Base-by-base conservation (phyloP, 2,329 filamentous ascomycete species). In the Penicillium sp. region DNA sequence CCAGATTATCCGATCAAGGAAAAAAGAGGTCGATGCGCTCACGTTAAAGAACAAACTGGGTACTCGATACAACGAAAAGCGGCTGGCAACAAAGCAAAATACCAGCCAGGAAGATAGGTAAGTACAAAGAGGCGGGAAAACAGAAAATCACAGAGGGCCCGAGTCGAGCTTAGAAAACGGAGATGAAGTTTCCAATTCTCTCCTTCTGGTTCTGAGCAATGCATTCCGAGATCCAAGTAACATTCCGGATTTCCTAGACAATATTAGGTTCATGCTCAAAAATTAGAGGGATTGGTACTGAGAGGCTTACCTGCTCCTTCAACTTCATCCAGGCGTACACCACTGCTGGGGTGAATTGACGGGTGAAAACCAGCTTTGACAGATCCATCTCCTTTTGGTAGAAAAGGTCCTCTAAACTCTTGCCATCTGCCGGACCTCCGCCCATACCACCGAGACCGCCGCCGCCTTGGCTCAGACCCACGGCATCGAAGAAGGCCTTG, bases 161-260 rank as follows among this genome's bases (percentile, higher is more conserved):
- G 21, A 16, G 39, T 23, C 19, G 39, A 52, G 59, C 50, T 84
- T 78, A 96, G 78, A 99, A 96, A 61, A 97, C 94, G 78, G 92
- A 96, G 75, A 99, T 99, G 78, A 96, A 99, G 79, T 97, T 99
- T 68, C 91, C 90, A 74, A 99, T 97, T 73, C 94, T 87, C 77
- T 99, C 94, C 81, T 99, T 99, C 79, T 99, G 94, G 81, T 96
- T 97, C 79, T 99, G 94, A 55, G 94, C 94, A 84, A 99, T 99
- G 79, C 94, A 99, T 78, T 99, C 94, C 23, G 94, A 89, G 76
- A 99, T 99, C 94, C 94, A 99, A 50, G 94, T 97, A 71, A 99
- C 96, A 78, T 99, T 99, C 65, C 94, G 90, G 69, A 97, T 97
- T 89, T 99, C 94, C 92, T 97, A 61, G 4, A 21, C 25, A 8